Conservation (phyloP, 495 filamentous ascomycete genomes). For the Trichodelitschia bisporula region DNA sequence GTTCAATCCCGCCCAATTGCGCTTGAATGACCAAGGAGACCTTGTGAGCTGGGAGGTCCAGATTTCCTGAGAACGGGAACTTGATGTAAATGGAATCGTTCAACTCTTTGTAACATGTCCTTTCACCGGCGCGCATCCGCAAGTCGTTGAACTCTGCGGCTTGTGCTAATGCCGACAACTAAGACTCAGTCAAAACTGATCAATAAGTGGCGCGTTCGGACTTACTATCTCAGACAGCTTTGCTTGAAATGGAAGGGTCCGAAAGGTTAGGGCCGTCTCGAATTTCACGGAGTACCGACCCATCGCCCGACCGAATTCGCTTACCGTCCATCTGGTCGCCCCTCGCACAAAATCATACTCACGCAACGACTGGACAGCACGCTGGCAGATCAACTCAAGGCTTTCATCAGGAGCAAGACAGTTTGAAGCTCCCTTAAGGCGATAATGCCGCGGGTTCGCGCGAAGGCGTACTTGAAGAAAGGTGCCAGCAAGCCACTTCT, state of each 20-base stretch:
- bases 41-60: constrained; percentile 54
- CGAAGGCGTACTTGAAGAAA: constrained; percentile 70
- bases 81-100: constrained; percentile 50
- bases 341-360: constrained; percentile 29
- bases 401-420: constrained; percentile 34
- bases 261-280: constrained; percentile 58
- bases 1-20: constrained; percentile 52
- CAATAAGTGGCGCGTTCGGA: constrained; percentile 2
- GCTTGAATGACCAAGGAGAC: constrained; percentile 68
- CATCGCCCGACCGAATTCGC: constrained; percentile 73
- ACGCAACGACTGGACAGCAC: constrained; percentile 46
- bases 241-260: constrained; percentile 34
- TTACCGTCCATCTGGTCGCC: constrained; percentile 28
- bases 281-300: constrained; percentile 82
- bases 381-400: constrained; percentile 59
- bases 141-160: constrained; percentile 60
- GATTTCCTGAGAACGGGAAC: constrained; percentile 57
- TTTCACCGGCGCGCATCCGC: constrained; percentile 50
- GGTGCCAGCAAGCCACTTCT: constrained; percentile 62
- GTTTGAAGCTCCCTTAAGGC: constrained; percentile 33
- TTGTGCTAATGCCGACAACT: constrained; percentile 25
- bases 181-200: neutral
- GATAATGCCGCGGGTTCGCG: constrained; percentile 59
- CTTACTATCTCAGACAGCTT: constrained; percentile 49
- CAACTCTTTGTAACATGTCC: constrained; percentile 52